Evolutionary conservation across 805 yeast genomes (phyloP), one percentile per base, ranked within the genome.

Genomic region (Wickerhamiella brachini): DNA sequence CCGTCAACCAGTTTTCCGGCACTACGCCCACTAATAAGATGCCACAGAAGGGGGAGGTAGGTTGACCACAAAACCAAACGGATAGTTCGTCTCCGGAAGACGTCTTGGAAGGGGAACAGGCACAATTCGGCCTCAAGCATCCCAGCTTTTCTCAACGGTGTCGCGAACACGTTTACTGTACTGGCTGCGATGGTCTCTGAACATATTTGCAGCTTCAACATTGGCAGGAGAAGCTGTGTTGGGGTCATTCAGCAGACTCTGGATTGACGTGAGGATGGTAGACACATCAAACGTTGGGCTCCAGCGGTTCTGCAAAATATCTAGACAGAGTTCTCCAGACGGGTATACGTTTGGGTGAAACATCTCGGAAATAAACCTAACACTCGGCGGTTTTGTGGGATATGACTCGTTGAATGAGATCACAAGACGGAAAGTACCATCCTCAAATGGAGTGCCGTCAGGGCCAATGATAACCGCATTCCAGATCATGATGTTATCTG

Each of bases 401-500:
- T 93, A 93, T 63, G 88, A 96, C 69, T 93, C 98, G 65, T 88
- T 96, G 65, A 93, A 93, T 60, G 85, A 90, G 58, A 93, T 68
- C 50, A 80, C 75, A 54, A 93, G 72, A 53, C 95, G 76, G 68
- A 93, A 93, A 0, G 97, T 93, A 13, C 98, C 98, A 64, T 93
- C 98, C 66, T 93, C 98, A 64, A 87, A 93, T 2, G 98, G 97
- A 0, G 98, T 93, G 57, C 88, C 97, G 23, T 90, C 81, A 1
- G 98, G 98, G 0, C 98, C 98, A 52, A 93, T 89, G 55, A 93
- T 93, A 53, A 93, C 95, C 0, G 97, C 98, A 67, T 93, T 93
- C 89, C 98, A 93, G 38, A 85, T 78, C 95, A 93, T 88, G 49
- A 93, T 97, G 62, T 93, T 93, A 65, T 93, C 97, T 4, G 97